Conservation (phyloP, 2,329 filamentous ascomycete species). For the Exutisphaerella laricina region DNA sequence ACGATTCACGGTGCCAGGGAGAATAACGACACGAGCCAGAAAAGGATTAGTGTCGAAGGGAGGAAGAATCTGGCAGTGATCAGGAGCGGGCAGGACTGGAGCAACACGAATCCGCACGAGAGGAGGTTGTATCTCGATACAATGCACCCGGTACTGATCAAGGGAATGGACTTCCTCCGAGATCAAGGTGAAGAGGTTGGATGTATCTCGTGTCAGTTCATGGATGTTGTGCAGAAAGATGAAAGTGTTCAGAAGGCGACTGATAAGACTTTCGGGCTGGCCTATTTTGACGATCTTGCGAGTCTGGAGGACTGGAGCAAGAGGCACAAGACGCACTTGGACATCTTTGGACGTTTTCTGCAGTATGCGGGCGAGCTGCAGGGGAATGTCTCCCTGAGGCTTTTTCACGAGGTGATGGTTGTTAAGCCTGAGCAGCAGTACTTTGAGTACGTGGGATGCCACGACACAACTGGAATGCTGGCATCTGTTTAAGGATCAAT, state of each 20-base stretch:
- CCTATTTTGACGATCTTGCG: constrained; percentile 23
- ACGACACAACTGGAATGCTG: constrained; percentile 21
- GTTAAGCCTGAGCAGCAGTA: constrained; percentile 20
- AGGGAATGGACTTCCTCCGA: constrained; percentile 43
- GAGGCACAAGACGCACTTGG: constrained; percentile 23
- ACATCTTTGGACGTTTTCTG: constrained; percentile 24
- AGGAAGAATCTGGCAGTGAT: constrained; percentile 42
- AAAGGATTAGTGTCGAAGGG: constrained; percentile 33
- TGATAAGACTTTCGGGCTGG: constrained; percentile 24
- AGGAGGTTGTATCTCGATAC: constrained; percentile 41
- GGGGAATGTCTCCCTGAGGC: constrained; percentile 17
- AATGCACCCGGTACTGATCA: constrained; percentile 42
- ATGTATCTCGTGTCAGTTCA: constrained; percentile 42
- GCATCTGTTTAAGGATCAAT: no score
- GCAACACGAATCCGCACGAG: constrained; percentile 37
- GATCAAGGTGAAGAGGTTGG: constrained; percentile 41
- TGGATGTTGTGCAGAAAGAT: constrained; percentile 33
- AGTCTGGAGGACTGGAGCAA: constrained; percentile 24
- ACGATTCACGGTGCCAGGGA: constrained; percentile 26
- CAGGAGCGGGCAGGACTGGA: constrained; percentile 45
- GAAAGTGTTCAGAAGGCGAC: constrained; percentile 5
- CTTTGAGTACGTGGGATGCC: constrained; percentile 24
- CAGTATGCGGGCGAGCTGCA: constrained; percentile 23
- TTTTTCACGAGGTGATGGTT: constrained; percentile 26
- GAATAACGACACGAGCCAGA: constrained; percentile 5